Percentiles rank a stretch among this genome's conserved stretches.
Conservation (phyloP, 805 yeast species). For the Tetrapisispora pingtungensis region DNA sequence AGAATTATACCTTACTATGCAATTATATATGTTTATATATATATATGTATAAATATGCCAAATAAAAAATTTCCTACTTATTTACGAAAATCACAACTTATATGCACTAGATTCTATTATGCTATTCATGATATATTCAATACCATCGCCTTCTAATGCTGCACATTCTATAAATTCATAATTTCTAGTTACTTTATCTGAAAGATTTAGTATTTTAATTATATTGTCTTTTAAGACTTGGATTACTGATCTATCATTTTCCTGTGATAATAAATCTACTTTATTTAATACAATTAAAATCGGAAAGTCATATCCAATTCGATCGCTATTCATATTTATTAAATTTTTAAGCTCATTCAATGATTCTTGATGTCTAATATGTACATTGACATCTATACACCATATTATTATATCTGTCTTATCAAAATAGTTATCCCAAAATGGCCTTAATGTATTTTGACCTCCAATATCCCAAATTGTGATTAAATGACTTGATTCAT, state of each 20-base stretch:
- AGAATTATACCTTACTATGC: not conserved
- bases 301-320: constrained; percentile 52
- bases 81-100: not conserved
- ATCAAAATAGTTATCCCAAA: constrained; percentile 92
- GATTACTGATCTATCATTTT: not conserved
- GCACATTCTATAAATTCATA: constrained; percentile 11
- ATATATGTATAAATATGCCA: too few species aligned
- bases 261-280: constrained; percentile 40
- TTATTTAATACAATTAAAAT: constrained; percentile 61
- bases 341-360: constrained; percentile 53
- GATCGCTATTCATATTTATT: constrained; percentile 48
- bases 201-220: not conserved
- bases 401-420: constrained; percentile 68
- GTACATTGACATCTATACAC: constrained; percentile 65
- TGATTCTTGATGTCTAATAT: constrained; percentile 56
- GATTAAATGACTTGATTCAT: constrained; percentile 31
- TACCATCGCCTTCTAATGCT: constrained; percentile 17
- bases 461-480: constrained; percentile 92
- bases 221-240: not conserved
- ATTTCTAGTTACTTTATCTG: not conserved
- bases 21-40: not conserved
- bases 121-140: constrained; percentile 5
- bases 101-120: not conserved
- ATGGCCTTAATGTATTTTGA: constrained; percentile 68
- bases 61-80: too few species aligned